Conservation (phyloP, 352 stramenopile species). For the Pythium chondricola region DNA sequence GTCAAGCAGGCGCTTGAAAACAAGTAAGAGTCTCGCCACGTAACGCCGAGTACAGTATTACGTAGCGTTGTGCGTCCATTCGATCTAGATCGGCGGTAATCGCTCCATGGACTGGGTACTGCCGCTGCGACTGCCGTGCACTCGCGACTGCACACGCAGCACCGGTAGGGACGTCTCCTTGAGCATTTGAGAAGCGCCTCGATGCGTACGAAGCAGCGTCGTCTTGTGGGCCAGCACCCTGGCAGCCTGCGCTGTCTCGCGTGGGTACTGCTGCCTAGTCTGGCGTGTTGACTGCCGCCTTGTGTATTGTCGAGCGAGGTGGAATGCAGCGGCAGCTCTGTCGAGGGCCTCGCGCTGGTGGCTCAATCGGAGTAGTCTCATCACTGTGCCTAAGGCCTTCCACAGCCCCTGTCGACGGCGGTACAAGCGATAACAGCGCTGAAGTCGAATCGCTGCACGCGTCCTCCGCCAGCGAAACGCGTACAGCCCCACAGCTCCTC, state of each 20-base stretch:
- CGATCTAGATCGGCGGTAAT: too few species aligned
- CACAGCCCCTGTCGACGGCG: slow-evolving; percentile 21
- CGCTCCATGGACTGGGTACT: too few species aligned
- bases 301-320: slow-evolving; percentile 4
- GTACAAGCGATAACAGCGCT: slow-evolving; percentile 31
- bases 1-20: slow-evolving; percentile 81
- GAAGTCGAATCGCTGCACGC: slow-evolving; percentile 22
- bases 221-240: slow-evolving; percentile 4
- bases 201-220: neutral
- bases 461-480: slow-evolving; percentile 27
- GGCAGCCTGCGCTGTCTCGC: slow-evolving; percentile 2
- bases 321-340: slow-evolving; percentile 19
- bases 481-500: slow-evolving; percentile 23
- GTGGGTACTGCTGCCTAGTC: slow-evolving; percentile 4
- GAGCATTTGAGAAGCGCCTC: too few species aligned
- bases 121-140: too few species aligned
- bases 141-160: too few species aligned
- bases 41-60: too few species aligned
- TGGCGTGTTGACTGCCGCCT: slow-evolving; percentile 3
- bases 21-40: too few species aligned
- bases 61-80: too few species aligned
- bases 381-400: slow-evolving; percentile 20
- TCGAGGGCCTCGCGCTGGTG: slow-evolving; percentile 29
- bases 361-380: slow-evolving; percentile 22
- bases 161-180: too few species aligned